These are phyloP conservation scores for Irpex rosettiformis DNA, from an alignment of 1,284 basidiomycete species.

Conservation along the genomic window DNA sequence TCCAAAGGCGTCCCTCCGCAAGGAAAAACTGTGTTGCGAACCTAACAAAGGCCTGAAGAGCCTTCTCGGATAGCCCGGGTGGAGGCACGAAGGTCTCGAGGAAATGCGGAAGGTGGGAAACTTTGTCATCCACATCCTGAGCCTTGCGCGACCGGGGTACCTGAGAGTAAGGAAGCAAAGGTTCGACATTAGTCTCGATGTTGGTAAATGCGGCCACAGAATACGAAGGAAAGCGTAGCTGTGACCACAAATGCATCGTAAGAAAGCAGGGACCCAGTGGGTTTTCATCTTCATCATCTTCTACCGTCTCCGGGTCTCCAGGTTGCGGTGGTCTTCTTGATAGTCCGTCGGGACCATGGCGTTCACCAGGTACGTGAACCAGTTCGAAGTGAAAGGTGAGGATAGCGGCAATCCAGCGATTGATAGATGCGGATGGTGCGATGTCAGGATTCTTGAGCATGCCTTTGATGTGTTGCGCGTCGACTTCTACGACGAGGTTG, in stretches of 20 bases:
- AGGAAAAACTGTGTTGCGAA: conserved; percentile 12
- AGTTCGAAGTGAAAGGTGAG: conserved; percentile 30
- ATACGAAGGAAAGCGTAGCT: neutral
- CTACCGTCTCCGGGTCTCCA: conserved; percentile 11
- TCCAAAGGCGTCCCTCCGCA: conserved; percentile 3
- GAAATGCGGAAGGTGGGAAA: neutral
- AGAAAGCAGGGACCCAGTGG: neutral
- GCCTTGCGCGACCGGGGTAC: neutral
- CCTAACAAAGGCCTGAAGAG: neutral
- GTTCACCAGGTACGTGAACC: conserved; percentile 27
- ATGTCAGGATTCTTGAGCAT: conserved; percentile 32
- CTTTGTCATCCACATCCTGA: neutral
- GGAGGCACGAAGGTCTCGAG: neutral
- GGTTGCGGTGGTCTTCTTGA: conserved; percentile 18
- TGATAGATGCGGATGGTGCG: conserved; percentile 32
- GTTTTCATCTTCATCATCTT: neutral
- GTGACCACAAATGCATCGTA: neutral
- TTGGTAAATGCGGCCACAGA: neutral
- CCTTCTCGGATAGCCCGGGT: neutral
- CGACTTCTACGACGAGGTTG: conserved; percentile 31
- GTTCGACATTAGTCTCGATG: too few species aligned
- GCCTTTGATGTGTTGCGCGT: conserved; percentile 32
- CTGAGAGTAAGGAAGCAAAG: neutral
- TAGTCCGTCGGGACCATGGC: conserved; percentile 27
- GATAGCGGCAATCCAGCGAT: conserved; percentile 31